Base-by-base conservation (phyloP, 208 protist species). In the Acanthamoeba sp. region DNA sequence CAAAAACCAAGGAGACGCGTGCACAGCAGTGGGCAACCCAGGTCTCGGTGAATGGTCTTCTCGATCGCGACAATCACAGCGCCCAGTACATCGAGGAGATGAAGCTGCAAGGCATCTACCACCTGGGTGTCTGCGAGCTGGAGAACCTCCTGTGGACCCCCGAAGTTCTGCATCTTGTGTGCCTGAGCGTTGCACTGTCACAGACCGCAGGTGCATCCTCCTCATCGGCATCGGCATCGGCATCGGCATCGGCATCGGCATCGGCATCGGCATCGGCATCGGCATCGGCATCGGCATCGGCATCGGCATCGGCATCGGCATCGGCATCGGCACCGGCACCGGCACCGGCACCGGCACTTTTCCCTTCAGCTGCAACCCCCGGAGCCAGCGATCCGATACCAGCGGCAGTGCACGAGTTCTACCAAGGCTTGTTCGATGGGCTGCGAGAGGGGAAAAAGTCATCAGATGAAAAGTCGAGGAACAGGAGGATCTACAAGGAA, bases 121-220 rank as follows among this genome's bases (percentile, higher is more conserved):
- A 85, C 76, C 36, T 85, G 36, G 6, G 27, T 22, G 76, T 85
- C 0, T 85, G 76, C 36, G 32, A 85, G 42, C 1, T 52, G 5
- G 76, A 85, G 42, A 85, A 85, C 6, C 42, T 85, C 9, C 42
- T 85, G n/a, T 85, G 76, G 76, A n/a, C 76, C 7, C 76, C 76
- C 27, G 76, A 85, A 52, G 76, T 85, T 32, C 42, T 85, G 5
- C 76, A 24, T 42, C 27, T 85, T 9, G 5, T 85, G 27, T 85
- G 62, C 62, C 62, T 36, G n/a, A 69, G 62, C 62, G n/a, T 69
- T 22, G n/a, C 20, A 22, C 62, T 69, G 18, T 52, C 10, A 3
- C 6, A 3, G 10, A 10, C 42, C 3, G 10, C 42, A 48, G 42
- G 10, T 14, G 10, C 42, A 48, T 48, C 42, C 42, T 10, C 42